These are phyloP conservation scores for Cucurbita ficifolia DNA, from an alignment of 306 rosid genomes.

Conservation along the genomic window DNA sequence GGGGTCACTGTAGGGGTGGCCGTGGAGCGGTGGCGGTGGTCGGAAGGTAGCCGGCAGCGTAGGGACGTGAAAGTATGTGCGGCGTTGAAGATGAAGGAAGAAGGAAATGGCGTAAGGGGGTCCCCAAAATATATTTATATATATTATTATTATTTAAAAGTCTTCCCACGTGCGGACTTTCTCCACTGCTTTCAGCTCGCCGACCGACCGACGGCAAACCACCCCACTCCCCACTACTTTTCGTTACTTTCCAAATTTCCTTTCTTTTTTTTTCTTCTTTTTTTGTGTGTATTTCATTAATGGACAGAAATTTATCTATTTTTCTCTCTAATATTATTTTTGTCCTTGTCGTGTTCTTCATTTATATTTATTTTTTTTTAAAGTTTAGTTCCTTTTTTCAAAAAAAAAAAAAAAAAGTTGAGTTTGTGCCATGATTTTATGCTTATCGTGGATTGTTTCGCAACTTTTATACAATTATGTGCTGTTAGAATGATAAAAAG, in stretches of 20 bases:
- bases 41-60: conserved; percentile 5
- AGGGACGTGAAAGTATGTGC: neutral
- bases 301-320: neutral
- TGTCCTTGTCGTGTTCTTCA: neutral
- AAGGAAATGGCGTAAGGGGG: neutral
- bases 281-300: neutral
- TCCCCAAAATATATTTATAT: neutral
- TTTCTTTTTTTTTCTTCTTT: neutral
- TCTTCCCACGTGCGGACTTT: conserved; percentile 3
- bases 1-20: neutral
- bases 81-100: neutral
- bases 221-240: neutral
- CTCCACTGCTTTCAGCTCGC: neutral
- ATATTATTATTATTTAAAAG: neutral
- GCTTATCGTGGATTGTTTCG: neutral
- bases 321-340: neutral
- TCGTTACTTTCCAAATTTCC: neutral
- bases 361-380: neutral
- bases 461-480: neutral
- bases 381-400: neutral
- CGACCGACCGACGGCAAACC: neutral
- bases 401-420: no score
- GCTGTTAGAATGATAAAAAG: neutral
- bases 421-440: neutral
- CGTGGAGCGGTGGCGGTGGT: conserved; percentile 6